phyloP scores from a whole-genome alignment of 2,329 filamentous ascomycete species.

The Colletotrichum karsti region DNA sequence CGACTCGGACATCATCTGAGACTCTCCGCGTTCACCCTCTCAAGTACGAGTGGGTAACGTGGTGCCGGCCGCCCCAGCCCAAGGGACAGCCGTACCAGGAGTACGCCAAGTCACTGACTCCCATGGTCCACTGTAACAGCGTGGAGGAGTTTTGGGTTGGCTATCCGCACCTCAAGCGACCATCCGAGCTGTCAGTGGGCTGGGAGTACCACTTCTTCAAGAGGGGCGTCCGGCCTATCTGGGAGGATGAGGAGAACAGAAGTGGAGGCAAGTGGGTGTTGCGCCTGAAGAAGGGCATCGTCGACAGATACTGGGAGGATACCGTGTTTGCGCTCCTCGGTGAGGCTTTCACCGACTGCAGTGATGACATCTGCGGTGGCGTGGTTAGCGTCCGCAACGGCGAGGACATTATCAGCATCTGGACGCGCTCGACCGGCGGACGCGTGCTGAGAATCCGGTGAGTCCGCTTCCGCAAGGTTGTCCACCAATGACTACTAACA shows the following conservation, averaged over 20 bases:
- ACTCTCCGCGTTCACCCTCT: constrained; percentile 48
- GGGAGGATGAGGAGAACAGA: constrained; percentile 98
- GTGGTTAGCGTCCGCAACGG: constrained; percentile 94
- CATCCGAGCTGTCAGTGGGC: constrained; percentile 86
- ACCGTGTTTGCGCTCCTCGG: constrained; percentile 89
- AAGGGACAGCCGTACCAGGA: constrained; percentile 89
- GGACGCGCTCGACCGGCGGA: constrained; percentile 93
- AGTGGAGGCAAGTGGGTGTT: constrained; percentile 98
- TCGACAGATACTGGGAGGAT: constrained; percentile 97
- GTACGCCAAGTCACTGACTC: constrained; percentile 95
- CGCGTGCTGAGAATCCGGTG: constrained; percentile 97
- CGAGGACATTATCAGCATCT: constrained; percentile 97
- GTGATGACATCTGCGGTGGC: constrained; percentile 93
- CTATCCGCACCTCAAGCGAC: constrained; percentile 88
- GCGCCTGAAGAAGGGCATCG: constrained; percentile 94
- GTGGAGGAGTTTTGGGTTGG: constrained; percentile 92
- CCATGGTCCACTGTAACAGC: constrained; percentile 82
- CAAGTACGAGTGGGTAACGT: constrained; percentile 92
- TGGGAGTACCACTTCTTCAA: constrained; percentile 99
- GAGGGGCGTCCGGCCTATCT: constrained; percentile 94
- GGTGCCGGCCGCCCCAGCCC: constrained; percentile 95
- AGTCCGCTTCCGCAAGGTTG: constrained; percentile 38
- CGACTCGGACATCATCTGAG: constrained; percentile 29
- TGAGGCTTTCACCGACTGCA: constrained; percentile 91
- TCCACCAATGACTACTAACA: constrained; percentile 17